phyloP scores from a whole-genome alignment of 257 asterid genomes.

The Lycium barbarum region DNA sequence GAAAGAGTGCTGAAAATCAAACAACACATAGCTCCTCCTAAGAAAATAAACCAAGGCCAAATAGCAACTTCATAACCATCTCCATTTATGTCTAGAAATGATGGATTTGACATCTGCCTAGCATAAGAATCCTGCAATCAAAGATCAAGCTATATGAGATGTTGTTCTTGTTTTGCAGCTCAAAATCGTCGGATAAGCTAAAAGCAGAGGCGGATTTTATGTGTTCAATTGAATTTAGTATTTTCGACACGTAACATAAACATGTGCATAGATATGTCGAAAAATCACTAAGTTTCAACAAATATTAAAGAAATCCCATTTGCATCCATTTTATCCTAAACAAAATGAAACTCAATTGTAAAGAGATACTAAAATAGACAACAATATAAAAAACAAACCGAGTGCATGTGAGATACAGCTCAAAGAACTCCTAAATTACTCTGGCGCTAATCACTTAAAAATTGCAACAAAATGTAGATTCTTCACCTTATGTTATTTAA shows the following conservation, averaged over 20 bases:
- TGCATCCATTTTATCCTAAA: not conserved
- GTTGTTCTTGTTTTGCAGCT: not conserved
- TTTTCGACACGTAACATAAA: not conserved
- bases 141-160: not conserved
- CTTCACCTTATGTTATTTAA: too few relatives aligned
- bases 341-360: not conserved
- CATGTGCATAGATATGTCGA: not conserved
- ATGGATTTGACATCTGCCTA: slow-evolving; percentile 48
- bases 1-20: slow-evolving; percentile 74
- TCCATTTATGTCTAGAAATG: slow-evolving; percentile 39
- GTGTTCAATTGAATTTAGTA: not conserved
- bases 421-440: not conserved
- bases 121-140: slow-evolving; percentile 59
- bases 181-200: not conserved
- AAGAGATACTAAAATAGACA: not conserved
- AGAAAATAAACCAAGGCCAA: slow-evolving; percentile 96
- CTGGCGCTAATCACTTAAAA: not conserved
- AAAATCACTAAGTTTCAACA: not conserved
- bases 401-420: slow-evolving; percentile 27
- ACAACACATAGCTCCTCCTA: slow-evolving; percentile 86
- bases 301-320: not conserved
- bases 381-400: not conserved
- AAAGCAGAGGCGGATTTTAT: not conserved
- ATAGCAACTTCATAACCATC: slow-evolving; percentile 49
- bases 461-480: not conserved